A percentile compares a stretch with the other conserved stretches of the same genome.
Conservation (phyloP, 2,329 filamentous ascomycete species). For the Aspergillus tamarii region DNA sequence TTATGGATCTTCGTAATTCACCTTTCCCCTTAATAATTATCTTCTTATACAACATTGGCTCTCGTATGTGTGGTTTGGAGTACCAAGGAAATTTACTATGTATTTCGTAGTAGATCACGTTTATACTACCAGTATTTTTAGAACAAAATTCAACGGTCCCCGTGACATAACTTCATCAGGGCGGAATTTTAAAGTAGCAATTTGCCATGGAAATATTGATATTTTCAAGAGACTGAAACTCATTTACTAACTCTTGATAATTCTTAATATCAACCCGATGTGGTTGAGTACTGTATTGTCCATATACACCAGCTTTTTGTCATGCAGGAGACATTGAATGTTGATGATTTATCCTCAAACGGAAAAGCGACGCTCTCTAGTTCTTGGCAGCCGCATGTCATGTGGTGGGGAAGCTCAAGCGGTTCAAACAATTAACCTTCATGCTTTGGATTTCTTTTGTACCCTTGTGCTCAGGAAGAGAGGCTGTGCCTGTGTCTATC, state of each 20-base stretch:
- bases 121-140: not conserved
- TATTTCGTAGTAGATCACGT: not conserved
- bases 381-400: conserved; percentile 23
- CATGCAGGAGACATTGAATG: not conserved
- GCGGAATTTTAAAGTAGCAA: not conserved
- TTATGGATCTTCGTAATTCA: not conserved
- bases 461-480: not conserved
- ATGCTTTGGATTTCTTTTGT: not conserved
- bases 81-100: not conserved
- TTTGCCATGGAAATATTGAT: not conserved
- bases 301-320: not conserved
- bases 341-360: not conserved
- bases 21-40: not conserved
- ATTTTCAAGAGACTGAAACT: not conserved
- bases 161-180: not conserved
- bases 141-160: not conserved
- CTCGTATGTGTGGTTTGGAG: not conserved
- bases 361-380: not conserved
- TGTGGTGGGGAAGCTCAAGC: conserved; percentile 25
- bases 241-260: not conserved
- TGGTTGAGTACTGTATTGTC: not conserved
- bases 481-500: not conserved
- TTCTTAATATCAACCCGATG: not conserved
- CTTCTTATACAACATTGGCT: not conserved
- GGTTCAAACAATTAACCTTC: not conserved